phyloP scores from a whole-genome alignment of 345 rosid genomes.

The Acer negundo region DNA sequence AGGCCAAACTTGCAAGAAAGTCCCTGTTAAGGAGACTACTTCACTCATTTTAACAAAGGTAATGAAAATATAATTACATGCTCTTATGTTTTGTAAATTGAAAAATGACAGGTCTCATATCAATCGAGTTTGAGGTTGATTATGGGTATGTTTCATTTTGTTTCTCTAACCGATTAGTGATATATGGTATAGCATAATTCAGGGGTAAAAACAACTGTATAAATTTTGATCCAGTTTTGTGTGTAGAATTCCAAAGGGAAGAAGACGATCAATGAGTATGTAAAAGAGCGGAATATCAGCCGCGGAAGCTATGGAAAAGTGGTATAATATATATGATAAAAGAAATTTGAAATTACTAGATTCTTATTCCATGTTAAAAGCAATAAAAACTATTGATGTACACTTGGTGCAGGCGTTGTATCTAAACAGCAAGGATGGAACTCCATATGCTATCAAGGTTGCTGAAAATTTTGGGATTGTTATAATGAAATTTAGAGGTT shows the following conservation, averaged over 20 bases:
- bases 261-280: slow-evolving; percentile 23
- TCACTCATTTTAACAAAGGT: slow-evolving; percentile 18
- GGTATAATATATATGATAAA: background rate
- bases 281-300: slow-evolving; percentile 13
- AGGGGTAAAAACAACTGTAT: too few relatives aligned
- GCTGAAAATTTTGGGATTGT: background rate
- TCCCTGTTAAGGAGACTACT: slow-evolving; percentile 21
- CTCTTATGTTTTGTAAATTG: background rate
- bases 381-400: background rate
- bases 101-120: background rate
- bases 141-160: background rate
- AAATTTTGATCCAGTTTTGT: background rate
- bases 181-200: too few relatives aligned
- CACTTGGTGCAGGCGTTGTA: slow-evolving; percentile 12
- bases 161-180: background rate
- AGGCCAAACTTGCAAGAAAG: slow-evolving; percentile 16
- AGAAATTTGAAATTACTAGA: background rate
- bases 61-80: background rate
- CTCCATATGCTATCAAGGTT: slow-evolving; percentile 16
- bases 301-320: slow-evolving; percentile 27
- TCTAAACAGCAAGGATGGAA: slow-evolving; percentile 2
- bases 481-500: background rate
- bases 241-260: background rate
- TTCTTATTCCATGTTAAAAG: slow-evolving; percentile 2
- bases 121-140: background rate